Percentiles rank a stretch among this genome's conserved stretches.
These are phyloP conservation scores for Ogataea trehaloabstinens DNA, from an alignment of 805 yeast genomes.

Conservation along the genomic window DNA sequence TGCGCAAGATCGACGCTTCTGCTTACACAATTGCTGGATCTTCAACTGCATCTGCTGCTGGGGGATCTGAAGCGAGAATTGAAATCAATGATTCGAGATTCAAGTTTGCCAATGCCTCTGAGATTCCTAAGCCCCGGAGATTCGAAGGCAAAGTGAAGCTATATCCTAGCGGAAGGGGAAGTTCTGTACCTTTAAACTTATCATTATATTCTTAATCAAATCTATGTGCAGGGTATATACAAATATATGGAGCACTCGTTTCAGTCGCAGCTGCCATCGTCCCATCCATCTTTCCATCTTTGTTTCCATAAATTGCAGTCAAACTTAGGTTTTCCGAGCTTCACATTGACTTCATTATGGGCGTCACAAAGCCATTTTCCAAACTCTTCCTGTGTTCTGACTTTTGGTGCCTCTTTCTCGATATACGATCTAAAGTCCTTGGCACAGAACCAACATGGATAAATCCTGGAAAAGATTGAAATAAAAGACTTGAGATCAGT, in stretches of 20 bases:
- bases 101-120: slow-evolving; percentile 61
- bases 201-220: slow-evolving; percentile 23
- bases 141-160: slow-evolving; percentile 70
- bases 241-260: not conserved
- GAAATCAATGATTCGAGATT: slow-evolving; percentile 73
- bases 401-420: slow-evolving; percentile 50
- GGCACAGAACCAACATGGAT: slow-evolving; percentile 95
- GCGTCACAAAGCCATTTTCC: slow-evolving; percentile 94
- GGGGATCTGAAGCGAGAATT: slow-evolving; percentile 28
- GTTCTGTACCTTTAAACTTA: slow-evolving; percentile 82
- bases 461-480: slow-evolving; percentile 67
- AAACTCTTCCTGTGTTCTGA: slow-evolving; percentile 68
- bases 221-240: not conserved
- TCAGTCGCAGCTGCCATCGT: slow-evolving; percentile 52
- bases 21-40: slow-evolving; percentile 58
- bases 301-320: slow-evolving; percentile 89
- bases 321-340: slow-evolving; percentile 81
- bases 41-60: slow-evolving; percentile 14
- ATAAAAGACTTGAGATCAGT: slow-evolving; percentile 70
- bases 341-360: slow-evolving; percentile 87
- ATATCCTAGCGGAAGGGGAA: slow-evolving; percentile 94
- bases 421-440: slow-evolving; percentile 73
- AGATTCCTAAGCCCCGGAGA: slow-evolving; percentile 85
- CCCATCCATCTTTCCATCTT: slow-evolving; percentile 97
- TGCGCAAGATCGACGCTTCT: slow-evolving; percentile 62